Evolutionary conservation across 148 eudicot species (phyloP).

Genomic region (Persicaria tinctoria): DNA sequence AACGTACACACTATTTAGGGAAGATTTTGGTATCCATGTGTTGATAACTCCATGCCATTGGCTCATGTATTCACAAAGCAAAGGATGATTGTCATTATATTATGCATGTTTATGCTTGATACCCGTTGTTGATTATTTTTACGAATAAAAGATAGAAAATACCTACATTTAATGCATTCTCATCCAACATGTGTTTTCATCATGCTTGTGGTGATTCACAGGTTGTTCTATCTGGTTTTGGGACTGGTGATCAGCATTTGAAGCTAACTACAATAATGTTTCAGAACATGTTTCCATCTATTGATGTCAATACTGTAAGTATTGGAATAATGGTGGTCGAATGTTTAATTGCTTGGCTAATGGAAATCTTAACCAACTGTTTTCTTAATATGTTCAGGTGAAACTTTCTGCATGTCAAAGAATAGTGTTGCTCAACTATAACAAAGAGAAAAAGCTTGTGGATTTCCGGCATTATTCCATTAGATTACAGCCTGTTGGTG

Average conservation of each 20-base stretch:
- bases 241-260: constrained; percentile 77
- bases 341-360: constrained; percentile 7
- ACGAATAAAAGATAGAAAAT: not conserved
- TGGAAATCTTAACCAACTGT: constrained; percentile 6
- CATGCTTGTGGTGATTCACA: constrained; percentile 19
- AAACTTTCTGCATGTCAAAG: constrained; percentile 88
- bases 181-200: not conserved
- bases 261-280: constrained; percentile 70
- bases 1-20: not conserved
- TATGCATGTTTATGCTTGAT: not conserved
- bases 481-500: constrained; percentile 91
- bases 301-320: constrained; percentile 93
- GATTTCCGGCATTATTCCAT: constrained; percentile 94
- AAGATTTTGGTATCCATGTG: not conserved
- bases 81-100: not conserved
- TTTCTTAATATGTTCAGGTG: constrained; percentile 40
- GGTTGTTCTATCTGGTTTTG: constrained; percentile 98
- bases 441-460: constrained; percentile 76
- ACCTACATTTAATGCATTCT: not conserved
- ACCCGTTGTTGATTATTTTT: not conserved
- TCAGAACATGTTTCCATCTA: constrained; percentile 92
- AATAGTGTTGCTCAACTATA: constrained; percentile 75
- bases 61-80: not conserved
- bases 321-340: not conserved
- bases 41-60: not conserved